Evolutionary conservation across 305 asterid species (phyloP).

Genomic region (Fraxinus paxiana): DNA sequence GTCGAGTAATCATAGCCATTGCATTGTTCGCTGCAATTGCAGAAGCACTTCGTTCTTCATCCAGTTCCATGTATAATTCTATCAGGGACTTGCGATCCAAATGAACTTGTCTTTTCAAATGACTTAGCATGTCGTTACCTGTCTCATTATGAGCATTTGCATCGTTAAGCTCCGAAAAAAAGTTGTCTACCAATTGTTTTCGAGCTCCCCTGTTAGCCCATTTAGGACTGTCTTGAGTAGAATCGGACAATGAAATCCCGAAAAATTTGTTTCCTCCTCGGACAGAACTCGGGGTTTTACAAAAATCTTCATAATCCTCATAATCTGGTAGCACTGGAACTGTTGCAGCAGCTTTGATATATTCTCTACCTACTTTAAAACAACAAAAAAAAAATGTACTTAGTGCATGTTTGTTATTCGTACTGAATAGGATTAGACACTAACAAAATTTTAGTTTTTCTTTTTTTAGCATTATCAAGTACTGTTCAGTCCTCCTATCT

Average conservation of each 20-base stretch:
- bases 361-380: constrained; percentile 43
- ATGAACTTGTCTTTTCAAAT: constrained; percentile 52
- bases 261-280: constrained; percentile 50
- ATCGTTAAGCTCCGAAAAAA: constrained; percentile 36
- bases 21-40: constrained; percentile 94
- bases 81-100: constrained; percentile 59
- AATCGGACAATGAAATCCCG: constrained; percentile 57
- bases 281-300: constrained; percentile 48
- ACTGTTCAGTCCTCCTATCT: not conserved
- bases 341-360: constrained; percentile 30
- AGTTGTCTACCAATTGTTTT: constrained; percentile 35
- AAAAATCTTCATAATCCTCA: constrained; percentile 47
- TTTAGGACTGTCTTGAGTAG: constrained; percentile 70
- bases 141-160: constrained; percentile 33
- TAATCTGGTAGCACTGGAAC: constrained; percentile 41
- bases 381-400: not conserved
- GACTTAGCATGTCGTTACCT: constrained; percentile 43
- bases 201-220: constrained; percentile 33
- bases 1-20: constrained; percentile 95
- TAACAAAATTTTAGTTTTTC: not conserved
- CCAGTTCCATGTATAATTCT: constrained; percentile 76
- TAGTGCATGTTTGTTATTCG: not conserved
- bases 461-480: not conserved
- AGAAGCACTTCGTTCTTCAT: constrained; percentile 92
- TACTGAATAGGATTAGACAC: not conserved